Evolutionary conservation across 805 yeast genomes (phyloP).

Genomic region (Candida pseudoglaebosa): DNA sequence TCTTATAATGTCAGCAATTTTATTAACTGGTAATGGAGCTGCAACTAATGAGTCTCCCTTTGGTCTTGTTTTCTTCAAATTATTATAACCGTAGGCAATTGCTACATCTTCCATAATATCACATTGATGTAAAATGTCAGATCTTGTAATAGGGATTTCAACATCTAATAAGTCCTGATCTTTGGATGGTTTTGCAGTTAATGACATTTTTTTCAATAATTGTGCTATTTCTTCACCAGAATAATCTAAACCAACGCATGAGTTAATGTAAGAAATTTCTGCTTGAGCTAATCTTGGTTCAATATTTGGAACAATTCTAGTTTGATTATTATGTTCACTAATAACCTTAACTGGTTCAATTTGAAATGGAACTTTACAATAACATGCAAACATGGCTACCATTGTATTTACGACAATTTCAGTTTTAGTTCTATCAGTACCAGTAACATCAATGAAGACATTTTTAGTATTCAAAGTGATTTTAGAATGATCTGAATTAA

Average conservation of each 20-base stretch:
- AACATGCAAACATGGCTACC: constrained; percentile 93
- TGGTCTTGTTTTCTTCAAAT: constrained; percentile 74
- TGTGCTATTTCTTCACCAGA: constrained; percentile 62
- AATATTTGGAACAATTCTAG: constrained; percentile 74
- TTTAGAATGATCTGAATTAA: constrained; percentile 88
- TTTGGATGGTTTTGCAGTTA: constrained; percentile 54
- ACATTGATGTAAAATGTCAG: constrained; percentile 94
- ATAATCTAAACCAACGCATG: constrained; percentile 82
- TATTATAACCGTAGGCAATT: constrained; percentile 91
- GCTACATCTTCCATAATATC: constrained; percentile 99
- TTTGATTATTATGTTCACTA: constrained; percentile 73
- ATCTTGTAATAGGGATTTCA: constrained; percentile 85
- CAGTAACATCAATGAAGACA: constrained; percentile 90
- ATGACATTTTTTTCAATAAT: constrained; percentile 77
- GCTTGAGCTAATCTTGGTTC: constrained; percentile 65
- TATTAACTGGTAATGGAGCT: constrained; percentile 85
- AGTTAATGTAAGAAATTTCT: constrained; percentile 81
- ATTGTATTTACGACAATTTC: constrained; percentile 89
- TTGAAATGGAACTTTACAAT: constrained; percentile 75
- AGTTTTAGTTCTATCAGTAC: constrained; percentile 90
- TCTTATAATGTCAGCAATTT: constrained; percentile 86
- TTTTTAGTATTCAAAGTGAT: constrained; percentile 80
- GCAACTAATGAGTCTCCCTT: constrained; percentile 78
- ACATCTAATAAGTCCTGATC: constrained; percentile 56
- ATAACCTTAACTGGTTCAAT: constrained; percentile 87